Evolutionary conservation across 139 green algal genomes (phyloP).

Genomic region (Desmodesmus armatus): DNA sequence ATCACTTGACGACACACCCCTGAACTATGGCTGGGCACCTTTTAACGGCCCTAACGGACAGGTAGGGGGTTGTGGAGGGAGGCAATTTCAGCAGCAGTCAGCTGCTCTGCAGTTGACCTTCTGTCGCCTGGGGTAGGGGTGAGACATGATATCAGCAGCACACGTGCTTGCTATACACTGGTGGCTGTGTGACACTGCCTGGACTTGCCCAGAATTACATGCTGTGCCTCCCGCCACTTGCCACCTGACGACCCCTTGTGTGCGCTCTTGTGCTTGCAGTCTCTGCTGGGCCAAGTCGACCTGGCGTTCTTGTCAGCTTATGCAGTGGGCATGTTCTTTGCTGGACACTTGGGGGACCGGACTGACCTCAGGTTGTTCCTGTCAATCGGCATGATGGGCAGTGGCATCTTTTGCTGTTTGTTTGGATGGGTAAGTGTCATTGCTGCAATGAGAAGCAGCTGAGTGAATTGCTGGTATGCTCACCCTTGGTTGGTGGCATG

Average conservation of each 20-base stretch:
- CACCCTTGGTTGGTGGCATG: background rate
- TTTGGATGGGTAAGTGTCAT: constrained; percentile 79
- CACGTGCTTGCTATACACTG: no score
- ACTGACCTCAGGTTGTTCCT: constrained; percentile 93
- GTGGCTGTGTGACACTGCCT: no score
- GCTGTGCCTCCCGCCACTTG: no score
- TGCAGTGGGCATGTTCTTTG: constrained; percentile 93
- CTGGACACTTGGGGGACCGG: constrained; percentile 90
- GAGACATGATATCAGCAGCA: no score
- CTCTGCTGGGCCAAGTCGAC: constrained; percentile 88
- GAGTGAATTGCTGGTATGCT: background rate
- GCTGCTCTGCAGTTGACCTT: background rate
- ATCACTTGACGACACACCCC: constrained; percentile 17
- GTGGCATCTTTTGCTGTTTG: constrained; percentile 75
- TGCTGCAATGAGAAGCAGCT: background rate
- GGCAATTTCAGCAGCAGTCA: background rate
- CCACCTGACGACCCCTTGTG: no score
- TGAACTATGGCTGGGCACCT: constrained; percentile 82
- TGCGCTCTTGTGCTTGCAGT: constrained; percentile 48
- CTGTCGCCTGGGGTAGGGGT: no score
- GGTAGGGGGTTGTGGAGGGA: constrained; percentile 45
- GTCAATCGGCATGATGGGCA: constrained; percentile 88
- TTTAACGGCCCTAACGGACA: constrained; percentile 87
- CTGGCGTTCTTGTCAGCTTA: constrained; percentile 94
- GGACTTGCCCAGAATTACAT: no score